A percentile compares a stretch with the other conserved stretches of the same genome.
phyloP scores from a whole-genome alignment of 495 filamentous ascomycete species.

The Lepidopterella palustris region DNA sequence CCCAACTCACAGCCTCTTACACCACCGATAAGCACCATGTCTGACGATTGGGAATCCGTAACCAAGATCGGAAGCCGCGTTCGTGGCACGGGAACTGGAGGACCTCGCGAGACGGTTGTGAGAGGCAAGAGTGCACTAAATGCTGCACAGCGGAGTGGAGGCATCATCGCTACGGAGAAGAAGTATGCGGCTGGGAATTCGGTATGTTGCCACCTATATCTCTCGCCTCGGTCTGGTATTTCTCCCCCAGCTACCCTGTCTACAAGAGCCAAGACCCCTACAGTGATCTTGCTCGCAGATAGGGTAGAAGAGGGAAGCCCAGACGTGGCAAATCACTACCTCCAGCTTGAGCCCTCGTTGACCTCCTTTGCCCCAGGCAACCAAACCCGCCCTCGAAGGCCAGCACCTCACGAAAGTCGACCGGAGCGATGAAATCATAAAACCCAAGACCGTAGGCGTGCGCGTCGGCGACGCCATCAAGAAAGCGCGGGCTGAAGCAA shows the following conservation, averaged over 20 bases:
- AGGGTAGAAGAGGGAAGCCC: background rate
- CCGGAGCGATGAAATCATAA: constrained; percentile 94
- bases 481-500: constrained; percentile 55
- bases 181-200: constrained; percentile 71
- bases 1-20: background rate
- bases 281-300: background rate
- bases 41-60: constrained; percentile 75
- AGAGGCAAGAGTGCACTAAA: constrained; percentile 78
- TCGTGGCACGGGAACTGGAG: constrained; percentile 50
- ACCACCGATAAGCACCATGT: constrained; percentile 39
- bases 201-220: constrained; percentile 55
- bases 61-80: constrained; percentile 90
- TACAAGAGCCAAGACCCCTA: background rate
- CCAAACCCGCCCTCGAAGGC: constrained; percentile 64
- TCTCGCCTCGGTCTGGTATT: too few species aligned
- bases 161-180: constrained; percentile 83
- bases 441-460: constrained; percentile 80
- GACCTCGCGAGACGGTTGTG: constrained; percentile 74
- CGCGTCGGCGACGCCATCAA: constrained; percentile 77
- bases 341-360: background rate
- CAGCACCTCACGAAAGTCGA: constrained; percentile 98
- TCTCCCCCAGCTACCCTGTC: background rate
- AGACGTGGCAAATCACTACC: too few species aligned
- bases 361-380: constrained; percentile 5
- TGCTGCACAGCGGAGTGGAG: constrained; percentile 75